These are phyloP conservation scores for Skeletonema menzelii DNA, from an alignment of 108 stramenopile species.

Conservation along the genomic window DNA sequence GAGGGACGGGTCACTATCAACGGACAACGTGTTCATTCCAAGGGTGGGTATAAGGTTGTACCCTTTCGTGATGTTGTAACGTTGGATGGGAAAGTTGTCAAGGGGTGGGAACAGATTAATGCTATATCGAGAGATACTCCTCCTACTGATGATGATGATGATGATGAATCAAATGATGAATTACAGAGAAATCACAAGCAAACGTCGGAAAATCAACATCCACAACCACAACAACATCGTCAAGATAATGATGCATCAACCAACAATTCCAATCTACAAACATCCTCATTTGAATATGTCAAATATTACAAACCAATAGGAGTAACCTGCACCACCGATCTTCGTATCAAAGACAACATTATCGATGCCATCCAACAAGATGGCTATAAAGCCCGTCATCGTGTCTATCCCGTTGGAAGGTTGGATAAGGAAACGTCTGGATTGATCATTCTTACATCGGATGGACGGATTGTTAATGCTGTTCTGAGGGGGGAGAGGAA, in stretches of 20 bases:
- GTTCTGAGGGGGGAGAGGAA: slow-evolving; percentile 52
- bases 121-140: slow-evolving; percentile 8
- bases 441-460: slow-evolving; percentile 68
- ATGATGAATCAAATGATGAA: not conserved
- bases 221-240: not conserved
- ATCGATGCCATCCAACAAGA: slow-evolving; percentile 47
- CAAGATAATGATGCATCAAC: not conserved
- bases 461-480: slow-evolving; percentile 79
- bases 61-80: slow-evolving; percentile 61
- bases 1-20: slow-evolving; percentile 69
- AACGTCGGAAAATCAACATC: too few species aligned
- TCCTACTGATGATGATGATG: not conserved
- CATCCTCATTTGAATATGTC: slow-evolving; percentile 52
- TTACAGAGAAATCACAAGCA: not conserved
- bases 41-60: slow-evolving; percentile 38
- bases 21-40: slow-evolving; percentile 34
- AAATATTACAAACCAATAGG: slow-evolving; percentile 86
- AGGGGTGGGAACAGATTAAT: slow-evolving; percentile 75
- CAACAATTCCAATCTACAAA: not conserved
- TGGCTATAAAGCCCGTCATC: slow-evolving; percentile 50
- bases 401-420: slow-evolving; percentile 83
- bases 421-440: slow-evolving; percentile 83
- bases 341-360: slow-evolving; percentile 54
- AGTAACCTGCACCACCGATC: slow-evolving; percentile 79
- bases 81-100: slow-evolving; percentile 59